phyloP scores from a whole-genome alignment of 1,284 basidiomycete species.

The Ustilago xerochloae region DNA sequence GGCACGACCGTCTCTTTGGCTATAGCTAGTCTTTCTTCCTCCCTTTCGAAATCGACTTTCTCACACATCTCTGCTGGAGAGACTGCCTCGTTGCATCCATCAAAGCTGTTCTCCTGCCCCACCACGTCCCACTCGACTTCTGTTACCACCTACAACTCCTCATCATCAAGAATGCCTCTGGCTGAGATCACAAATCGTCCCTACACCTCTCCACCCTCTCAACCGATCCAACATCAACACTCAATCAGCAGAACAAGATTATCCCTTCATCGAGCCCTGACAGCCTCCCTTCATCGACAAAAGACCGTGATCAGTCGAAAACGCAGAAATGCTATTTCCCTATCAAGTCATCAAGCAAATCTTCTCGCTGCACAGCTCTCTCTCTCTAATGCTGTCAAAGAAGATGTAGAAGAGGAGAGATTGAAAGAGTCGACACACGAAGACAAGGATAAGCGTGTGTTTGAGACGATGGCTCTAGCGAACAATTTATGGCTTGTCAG shows the following conservation, averaged over 20 bases:
- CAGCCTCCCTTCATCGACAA: neutral
- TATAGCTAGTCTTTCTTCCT: neutral
- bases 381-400: too few species aligned
- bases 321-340: conserved; percentile 7
- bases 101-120: too few species aligned
- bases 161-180: too few species aligned
- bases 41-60: too few species aligned
- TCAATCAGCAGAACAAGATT: neutral
- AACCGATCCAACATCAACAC: neutral
- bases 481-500: conserved; percentile 16
- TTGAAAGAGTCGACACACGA: too few species aligned
- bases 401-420: neutral
- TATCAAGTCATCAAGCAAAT: neutral
- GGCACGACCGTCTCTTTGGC: neutral
- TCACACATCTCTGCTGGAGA: too few species aligned
- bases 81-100: neutral
- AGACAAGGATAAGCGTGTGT: neutral
- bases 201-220: too few species aligned
- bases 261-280: neutral
- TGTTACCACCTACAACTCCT: too few species aligned
- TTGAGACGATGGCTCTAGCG: neutral
- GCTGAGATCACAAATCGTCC: too few species aligned
- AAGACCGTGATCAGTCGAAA: neutral
- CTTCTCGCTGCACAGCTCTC: neutral
- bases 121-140: too few species aligned